Base-by-base conservation (phyloP, 192 early-diverging fungal species). In the Paraglomus brasilianum region DNA sequence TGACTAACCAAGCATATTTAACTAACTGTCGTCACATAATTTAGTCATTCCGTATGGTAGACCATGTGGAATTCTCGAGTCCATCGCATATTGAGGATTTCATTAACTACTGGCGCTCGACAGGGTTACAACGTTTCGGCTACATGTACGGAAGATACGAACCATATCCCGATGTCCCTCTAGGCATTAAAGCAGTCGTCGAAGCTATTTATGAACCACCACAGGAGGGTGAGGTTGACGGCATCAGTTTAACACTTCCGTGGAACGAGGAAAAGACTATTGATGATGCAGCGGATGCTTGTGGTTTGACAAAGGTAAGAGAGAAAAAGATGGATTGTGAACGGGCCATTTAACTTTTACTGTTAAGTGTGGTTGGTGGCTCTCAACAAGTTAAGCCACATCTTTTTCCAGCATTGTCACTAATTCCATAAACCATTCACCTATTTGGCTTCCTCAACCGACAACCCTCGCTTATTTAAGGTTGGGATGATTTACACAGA, bases 401-500 rank as follows among this genome's bases (percentile, higher is more conserved):
- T 30, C 30, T 30, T 30, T 30, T 30, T 30, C 30, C 30, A n/a
- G n/a, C n/a, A n/a, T n/a, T n/a, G n/a, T n/a, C n/a, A n/a, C n/a
- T n/a, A n/a, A n/a, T n/a, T n/a, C n/a, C n/a, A n/a, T n/a, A n/a
- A n/a, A n/a, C 30, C 30, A 30, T 30, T 30, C 30, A n/a, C n/a
- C n/a, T 3, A 30, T 30, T 3, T 30, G 3, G 3, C 3, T 30
- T 30, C 30, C 30, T 30, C 30, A 30, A 30, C 30, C 30, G 30
- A 30, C 30, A 30, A 30, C 3, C n/a, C n/a, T 30, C 3, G 3
- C 30, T 30, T 30, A 3, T 30, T 74, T 43, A 45, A 75, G 19
- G 85, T 98, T 13, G 97, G 97, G 17, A 92, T 95, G 87, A 88
- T 98, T 9, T 98, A 92, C 74, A 95, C 96, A 0, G 97, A 99